Evolutionary conservation across 345 rosid species (phyloP).

Genomic region (Linum tenue): DNA sequence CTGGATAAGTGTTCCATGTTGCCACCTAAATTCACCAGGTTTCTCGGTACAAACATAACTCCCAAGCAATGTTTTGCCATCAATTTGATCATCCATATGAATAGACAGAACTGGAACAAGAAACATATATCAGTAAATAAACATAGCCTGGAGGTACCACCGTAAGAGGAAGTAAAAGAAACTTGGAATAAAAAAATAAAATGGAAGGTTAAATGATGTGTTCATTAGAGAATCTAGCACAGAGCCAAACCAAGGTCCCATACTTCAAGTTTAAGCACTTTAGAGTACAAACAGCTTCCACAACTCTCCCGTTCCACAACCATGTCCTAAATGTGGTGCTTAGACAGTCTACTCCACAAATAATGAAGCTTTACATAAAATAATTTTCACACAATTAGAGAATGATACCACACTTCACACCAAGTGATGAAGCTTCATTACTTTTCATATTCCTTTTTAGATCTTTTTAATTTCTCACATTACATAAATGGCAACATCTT

Average conservation of each 20-base stretch:
- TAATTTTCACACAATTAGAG: background rate
- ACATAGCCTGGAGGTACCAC: background rate
- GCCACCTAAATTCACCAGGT: constrained; percentile 99
- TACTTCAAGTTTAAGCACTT: background rate
- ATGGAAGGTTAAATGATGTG: background rate
- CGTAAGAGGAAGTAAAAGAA: constrained; percentile 1
- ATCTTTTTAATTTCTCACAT: too few species aligned
- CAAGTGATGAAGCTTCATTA: background rate
- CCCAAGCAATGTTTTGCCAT: constrained; percentile 86
- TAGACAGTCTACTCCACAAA: background rate
- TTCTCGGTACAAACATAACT: constrained; percentile 84
- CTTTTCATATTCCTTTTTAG: background rate
- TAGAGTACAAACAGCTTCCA: too few species aligned
- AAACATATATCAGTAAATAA: background rate
- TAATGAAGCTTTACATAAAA: background rate
- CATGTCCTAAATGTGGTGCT: background rate
- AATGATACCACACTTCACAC: background rate
- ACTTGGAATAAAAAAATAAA: background rate
- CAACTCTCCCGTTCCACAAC: background rate
- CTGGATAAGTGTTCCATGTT: constrained; percentile 92
- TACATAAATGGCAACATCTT: too few species aligned
- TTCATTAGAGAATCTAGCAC: background rate
- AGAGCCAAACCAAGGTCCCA: background rate
- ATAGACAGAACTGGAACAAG: constrained; percentile 46
- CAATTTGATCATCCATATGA: constrained; percentile 98